These are phyloP conservation scores for Cryphonectria radicalis DNA, from an alignment of 2,329 filamentous ascomycete genomes.

Conservation along the genomic window DNA sequence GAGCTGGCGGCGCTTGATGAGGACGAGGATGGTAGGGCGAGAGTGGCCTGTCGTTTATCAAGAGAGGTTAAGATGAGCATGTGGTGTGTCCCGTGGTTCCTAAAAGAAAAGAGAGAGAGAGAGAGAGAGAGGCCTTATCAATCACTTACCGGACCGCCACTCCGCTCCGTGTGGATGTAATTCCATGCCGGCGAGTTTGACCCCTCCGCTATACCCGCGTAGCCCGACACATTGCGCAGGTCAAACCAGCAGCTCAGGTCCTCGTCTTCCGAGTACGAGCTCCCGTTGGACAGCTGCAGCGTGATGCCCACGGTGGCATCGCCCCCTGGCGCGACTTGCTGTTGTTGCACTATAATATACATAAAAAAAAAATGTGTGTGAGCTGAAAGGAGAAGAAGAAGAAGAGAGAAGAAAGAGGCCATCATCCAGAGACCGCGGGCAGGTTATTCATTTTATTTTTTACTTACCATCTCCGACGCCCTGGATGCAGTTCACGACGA, in stretches of 20 bases:
- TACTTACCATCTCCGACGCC: constrained; percentile 11
- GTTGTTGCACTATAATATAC: not conserved
- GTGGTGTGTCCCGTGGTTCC: not conserved
- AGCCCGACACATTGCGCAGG: not conserved
- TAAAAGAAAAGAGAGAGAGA: not conserved
- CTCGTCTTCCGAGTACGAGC: not conserved
- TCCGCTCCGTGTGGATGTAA: constrained; percentile 11
- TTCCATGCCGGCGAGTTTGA: constrained; percentile 5
- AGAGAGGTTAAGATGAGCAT: not conserved
- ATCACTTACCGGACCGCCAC: constrained; percentile 7
- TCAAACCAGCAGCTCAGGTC: constrained; percentile 17
- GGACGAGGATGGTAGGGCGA: not conserved
- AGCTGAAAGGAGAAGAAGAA: not conserved
- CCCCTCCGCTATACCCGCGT: not conserved
- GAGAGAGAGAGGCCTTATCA: too few relatives aligned
- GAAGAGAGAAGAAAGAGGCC: not conserved
- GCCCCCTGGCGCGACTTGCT: not conserved
- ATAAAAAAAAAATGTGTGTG: not conserved
- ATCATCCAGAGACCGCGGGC: too few relatives aligned
- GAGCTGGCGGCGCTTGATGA: not conserved
- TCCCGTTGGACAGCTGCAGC: constrained; percentile 3
- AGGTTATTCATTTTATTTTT: too few relatives aligned
- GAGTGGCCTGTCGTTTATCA: constrained; percentile 1
- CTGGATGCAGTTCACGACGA: constrained; percentile 11
- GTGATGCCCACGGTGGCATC: constrained; percentile 15